A percentile compares a stretch with the other conserved stretches of the same genome.
phyloP scores from a whole-genome alignment of 345 rosid genomes.

The Boechera stricta region DNA sequence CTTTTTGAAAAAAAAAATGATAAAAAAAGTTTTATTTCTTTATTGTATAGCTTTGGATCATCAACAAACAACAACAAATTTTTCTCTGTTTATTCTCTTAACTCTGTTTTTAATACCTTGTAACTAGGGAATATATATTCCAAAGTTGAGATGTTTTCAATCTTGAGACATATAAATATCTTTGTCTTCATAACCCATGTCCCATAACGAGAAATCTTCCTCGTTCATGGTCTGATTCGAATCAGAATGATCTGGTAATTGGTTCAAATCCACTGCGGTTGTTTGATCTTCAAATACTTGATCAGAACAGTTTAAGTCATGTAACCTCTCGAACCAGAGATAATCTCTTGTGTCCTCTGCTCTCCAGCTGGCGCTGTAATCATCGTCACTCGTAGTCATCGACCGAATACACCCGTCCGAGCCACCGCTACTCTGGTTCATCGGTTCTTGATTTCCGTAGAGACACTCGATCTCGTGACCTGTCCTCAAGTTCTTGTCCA shows the following conservation, averaged over 20 bases:
- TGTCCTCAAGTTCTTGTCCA: conserved; percentile 51
- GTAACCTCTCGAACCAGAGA: conserved; percentile 26
- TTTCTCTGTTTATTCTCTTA: conserved; percentile 28
- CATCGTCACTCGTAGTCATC: conserved; percentile 42
- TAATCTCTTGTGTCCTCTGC: conserved; percentile 4
- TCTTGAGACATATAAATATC: conserved; percentile 40
- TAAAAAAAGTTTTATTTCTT: conserved; percentile 33
- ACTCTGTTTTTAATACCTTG: conserved; percentile 32
- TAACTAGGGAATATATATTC: conserved; percentile 22
- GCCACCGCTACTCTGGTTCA: conserved; percentile 20
- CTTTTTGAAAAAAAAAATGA: conserved; percentile 10
- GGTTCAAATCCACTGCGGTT: conserved; percentile 31
- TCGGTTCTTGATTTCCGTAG: conserved; percentile 28
- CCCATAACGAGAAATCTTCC: conserved; percentile 44
- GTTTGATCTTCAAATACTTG: conserved; percentile 40
- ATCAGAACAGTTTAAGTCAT: conserved; percentile 39
- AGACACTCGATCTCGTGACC: conserved; percentile 50
- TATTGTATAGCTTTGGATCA: conserved; percentile 38
- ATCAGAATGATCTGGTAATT: conserved; percentile 31
- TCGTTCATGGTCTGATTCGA: conserved; percentile 36
- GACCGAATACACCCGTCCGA: conserved; percentile 34
- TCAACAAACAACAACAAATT: conserved; percentile 12
- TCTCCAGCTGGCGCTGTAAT: conserved; percentile 33
- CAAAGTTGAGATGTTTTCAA: conserved; percentile 26
- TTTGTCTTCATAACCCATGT: conserved; percentile 46